phyloP scores from a whole-genome alignment of 345 rosid genomes.

The Sisymbrium altissimum region DNA sequence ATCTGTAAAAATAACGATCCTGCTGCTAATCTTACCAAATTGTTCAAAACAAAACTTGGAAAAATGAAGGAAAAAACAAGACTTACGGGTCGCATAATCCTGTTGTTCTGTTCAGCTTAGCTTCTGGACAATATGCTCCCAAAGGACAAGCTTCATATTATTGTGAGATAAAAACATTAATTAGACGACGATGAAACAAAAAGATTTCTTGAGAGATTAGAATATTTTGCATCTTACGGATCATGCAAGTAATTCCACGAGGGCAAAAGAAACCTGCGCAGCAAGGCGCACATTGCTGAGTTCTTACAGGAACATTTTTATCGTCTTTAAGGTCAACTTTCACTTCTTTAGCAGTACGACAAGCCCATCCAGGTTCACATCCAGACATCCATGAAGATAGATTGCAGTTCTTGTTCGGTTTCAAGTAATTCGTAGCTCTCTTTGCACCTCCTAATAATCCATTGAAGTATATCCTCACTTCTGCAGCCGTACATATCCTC shows the following conservation, averaged over 20 bases:
- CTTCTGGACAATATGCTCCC: constrained; percentile 86
- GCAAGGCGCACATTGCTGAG: constrained; percentile 52
- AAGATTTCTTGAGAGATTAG: neutral
- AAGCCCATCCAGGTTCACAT: constrained; percentile 99
- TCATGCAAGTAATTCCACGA: constrained; percentile 96
- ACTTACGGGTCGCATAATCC: constrained; percentile 98
- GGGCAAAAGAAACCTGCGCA: constrained; percentile 99
- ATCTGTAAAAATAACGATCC: constrained; percentile 56
- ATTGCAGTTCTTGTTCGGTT: constrained; percentile 91
- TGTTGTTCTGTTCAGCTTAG: constrained; percentile 62
- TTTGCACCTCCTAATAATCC: constrained; percentile 48
- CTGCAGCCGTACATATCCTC: constrained; percentile 89
- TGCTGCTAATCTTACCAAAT: constrained; percentile 45
- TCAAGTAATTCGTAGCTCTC: constrained; percentile 46
- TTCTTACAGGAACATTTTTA: constrained; percentile 55
- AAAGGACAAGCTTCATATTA: constrained; percentile 77
- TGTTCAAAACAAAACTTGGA: constrained; percentile 11
- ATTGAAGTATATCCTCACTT: constrained; percentile 67
- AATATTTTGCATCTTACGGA: constrained; percentile 56
- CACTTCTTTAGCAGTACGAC: constrained; percentile 41
- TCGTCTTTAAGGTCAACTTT: constrained; percentile 57
- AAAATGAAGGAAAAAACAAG: constrained; percentile 9
- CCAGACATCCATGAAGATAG: constrained; percentile 83
- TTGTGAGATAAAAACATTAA: neutral
- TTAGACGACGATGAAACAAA: neutral